Evolutionary conservation across 2,329 filamentous ascomycete species (phyloP), one percentile per base, ranked within the genome.

Genomic region (Didymella pomorum): DNA sequence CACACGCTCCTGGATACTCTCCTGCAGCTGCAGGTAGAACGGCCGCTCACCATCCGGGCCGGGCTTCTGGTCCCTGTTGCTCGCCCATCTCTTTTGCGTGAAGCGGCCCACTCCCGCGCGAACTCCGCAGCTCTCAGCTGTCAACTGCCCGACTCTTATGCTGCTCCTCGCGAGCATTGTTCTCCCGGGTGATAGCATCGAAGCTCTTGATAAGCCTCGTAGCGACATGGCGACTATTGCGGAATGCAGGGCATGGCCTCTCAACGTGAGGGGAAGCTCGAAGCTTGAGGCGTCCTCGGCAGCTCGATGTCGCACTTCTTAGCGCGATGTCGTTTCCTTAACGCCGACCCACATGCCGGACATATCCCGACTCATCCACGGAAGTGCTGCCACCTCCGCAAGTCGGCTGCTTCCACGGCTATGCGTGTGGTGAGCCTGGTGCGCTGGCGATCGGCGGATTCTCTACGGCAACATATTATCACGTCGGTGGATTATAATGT

Each of bases 21-120:
- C 84, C 62, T 86, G 87, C 43, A 89, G 67, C 71, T 89, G 86
- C 31, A 81, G 80, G 69, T 86, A 84, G 77, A 89, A 89, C 1
- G 83, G 81, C 58, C 77, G 69, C 33, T 78, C 78, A 26, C 70
- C 65, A 10, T 75, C 68, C 35, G 56, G 43, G n/a, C 41, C 44
- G 43, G 61, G 63, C 43, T 65, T 61, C 28, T 65, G 56, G 10
- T 66, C 50, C 16, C 51, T 58, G 11, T 61, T 54, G 45, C 73
- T 76, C 47, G 76, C 76, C 70, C 79, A 79, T 67, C 78, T 70
- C 49, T 66, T 61, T 37, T 74, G 71, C 33, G 65, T 56, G 29
- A 61, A 52, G 52, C 61, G 53, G 50, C 65, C 62, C 26, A 58
- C 58, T 51, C 55, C 51, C 37, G 46, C 47, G 47, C 43, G 47